Evolutionary conservation across 805 yeast genomes (phyloP).

Genomic region (Vanderwaltozyma tropicalis): DNA sequence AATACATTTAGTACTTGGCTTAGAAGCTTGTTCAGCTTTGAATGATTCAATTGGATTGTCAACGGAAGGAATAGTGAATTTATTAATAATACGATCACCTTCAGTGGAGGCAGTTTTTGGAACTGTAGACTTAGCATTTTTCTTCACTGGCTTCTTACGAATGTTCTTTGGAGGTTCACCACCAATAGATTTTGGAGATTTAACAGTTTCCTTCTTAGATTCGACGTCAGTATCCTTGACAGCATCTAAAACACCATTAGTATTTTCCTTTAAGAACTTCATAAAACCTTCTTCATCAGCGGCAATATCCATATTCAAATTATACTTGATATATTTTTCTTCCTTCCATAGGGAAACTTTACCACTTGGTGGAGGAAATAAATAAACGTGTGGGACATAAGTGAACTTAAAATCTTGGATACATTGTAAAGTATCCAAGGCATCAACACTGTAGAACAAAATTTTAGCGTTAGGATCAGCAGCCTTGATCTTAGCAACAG

Average conservation of each 20-base stretch:
- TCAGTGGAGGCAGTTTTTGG: too few species aligned
- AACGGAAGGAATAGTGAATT: slow-evolving; percentile 2
- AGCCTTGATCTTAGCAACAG: background rate
- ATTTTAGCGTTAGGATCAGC: background rate
- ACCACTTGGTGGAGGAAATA: background rate
- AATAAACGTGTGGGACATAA: slow-evolving; percentile 2
- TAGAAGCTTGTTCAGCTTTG: background rate
- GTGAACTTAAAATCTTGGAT: slow-evolving; percentile 1
- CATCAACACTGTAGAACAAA: background rate
- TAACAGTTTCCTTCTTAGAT: background rate
- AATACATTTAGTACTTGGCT: background rate
- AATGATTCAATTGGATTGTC: slow-evolving; percentile 2
- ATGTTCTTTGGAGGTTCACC: too few species aligned
- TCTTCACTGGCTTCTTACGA: too few species aligned
- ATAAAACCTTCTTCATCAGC: too few species aligned
- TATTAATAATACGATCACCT: background rate
- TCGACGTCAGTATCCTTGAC: background rate
- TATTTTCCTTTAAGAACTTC: background rate
- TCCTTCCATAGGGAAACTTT: background rate
- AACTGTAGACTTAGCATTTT: too few species aligned
- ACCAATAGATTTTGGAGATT: background rate
- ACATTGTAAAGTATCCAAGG: background rate
- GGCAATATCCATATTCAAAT: background rate
- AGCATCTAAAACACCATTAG: background rate
- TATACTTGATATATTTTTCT: background rate